These are phyloP conservation scores for Angomonas desouzai DNA, from an alignment of 208 protist genomes.

Conservation along the genomic window DNA sequence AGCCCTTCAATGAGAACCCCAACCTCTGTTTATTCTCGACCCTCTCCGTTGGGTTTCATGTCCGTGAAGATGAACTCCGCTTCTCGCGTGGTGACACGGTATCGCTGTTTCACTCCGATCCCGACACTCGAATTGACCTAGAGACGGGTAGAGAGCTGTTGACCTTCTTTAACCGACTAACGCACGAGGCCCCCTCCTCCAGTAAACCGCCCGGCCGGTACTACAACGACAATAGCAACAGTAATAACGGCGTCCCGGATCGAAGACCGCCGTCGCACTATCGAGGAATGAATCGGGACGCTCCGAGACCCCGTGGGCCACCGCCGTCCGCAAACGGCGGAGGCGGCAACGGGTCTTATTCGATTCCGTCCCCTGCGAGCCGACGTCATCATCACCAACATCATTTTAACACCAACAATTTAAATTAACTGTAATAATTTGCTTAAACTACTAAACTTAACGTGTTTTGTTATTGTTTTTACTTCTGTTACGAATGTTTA, in stretches of 20 bases:
- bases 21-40: not conserved
- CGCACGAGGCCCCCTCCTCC: not conserved
- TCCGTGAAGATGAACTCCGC: not conserved
- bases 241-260: not conserved
- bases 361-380: slow-evolving; percentile 9
- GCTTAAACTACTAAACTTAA: not conserved
- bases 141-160: not conserved
- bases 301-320: not conserved
- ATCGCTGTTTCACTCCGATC: not conserved
- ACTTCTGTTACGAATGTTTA: too few species aligned
- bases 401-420: not conserved
- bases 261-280: not conserved
- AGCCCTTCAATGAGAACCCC: not conserved
- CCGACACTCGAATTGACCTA: not conserved
- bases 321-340: not conserved
- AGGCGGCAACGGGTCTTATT: not conserved
- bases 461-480: too few species aligned
- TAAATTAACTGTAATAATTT: not conserved
- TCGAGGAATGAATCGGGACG: not conserved
- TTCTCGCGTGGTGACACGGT: not conserved
- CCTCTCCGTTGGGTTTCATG: not conserved
- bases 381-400: slow-evolving; percentile 5
- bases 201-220: not conserved
- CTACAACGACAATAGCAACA: not conserved
- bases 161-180: not conserved